phyloP scores from a whole-genome alignment of 768 basidiomycete genomes.

The Naganishia friedmannii region DNA sequence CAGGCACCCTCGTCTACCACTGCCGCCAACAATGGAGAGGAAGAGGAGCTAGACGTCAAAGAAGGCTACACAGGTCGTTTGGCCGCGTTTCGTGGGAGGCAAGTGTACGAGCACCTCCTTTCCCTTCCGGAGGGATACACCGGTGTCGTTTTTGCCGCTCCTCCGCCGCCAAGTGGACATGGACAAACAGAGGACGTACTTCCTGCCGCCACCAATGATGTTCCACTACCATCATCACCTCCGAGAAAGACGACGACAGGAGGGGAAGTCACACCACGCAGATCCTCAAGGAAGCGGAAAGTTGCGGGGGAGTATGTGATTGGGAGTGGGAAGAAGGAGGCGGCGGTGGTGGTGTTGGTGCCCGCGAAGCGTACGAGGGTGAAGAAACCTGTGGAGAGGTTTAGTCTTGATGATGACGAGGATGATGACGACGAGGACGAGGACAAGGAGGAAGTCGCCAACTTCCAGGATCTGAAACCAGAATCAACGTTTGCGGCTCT shows the following conservation, averaged over 20 bases:
- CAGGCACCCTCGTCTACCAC: too few species aligned
- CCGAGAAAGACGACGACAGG: background rate
- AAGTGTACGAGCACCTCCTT: slow-evolving; percentile 5
- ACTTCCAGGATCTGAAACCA: background rate
- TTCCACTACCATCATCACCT: too few species aligned
- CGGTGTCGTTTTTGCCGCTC: background rate
- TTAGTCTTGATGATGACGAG: slow-evolving; percentile 17
- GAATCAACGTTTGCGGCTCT: background rate
- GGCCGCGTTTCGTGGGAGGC: slow-evolving; percentile 6
- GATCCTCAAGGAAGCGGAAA: slow-evolving; percentile 12
- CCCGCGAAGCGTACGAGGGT: background rate
- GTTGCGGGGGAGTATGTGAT: background rate
- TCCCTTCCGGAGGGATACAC: background rate
- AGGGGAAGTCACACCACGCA: background rate
- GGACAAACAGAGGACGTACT: slow-evolving; percentile 11
- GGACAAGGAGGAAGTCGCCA: background rate
- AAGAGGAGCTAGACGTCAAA: too few species aligned
- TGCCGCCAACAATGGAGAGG: background rate
- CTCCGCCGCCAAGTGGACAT: background rate
- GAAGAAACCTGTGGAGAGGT: slow-evolving; percentile 8
- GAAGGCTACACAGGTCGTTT: background rate
- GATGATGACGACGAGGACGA: background rate
- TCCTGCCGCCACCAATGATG: too few species aligned
- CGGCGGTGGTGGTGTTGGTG: background rate
- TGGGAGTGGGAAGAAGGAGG: background rate